phyloP scores from a whole-genome alignment of 352 stramenopile species.

The Phytopythium kandeliae region DNA sequence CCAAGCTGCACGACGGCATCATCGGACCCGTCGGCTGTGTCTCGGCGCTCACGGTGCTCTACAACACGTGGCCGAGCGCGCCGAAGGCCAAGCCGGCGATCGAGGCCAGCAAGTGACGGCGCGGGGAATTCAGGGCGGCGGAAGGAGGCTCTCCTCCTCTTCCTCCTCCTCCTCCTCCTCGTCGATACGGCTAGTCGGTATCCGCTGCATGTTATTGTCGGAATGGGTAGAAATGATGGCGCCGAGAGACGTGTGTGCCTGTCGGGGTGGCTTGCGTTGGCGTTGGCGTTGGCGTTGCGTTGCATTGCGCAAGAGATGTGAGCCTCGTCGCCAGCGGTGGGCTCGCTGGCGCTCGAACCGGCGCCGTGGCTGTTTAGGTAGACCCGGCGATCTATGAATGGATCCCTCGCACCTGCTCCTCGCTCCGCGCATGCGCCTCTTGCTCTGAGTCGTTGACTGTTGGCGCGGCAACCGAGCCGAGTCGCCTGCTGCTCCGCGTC shows the following conservation, averaged over 20 bases:
- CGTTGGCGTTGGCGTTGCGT: too few species aligned
- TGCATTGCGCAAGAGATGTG: too few species aligned
- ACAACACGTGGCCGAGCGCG: constrained; percentile 72
- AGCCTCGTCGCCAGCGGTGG: too few species aligned
- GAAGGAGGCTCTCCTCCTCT: too few species aligned
- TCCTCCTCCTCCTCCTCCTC: too few species aligned
- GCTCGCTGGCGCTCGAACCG: background rate
- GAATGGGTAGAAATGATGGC: background rate
- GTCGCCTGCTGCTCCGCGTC: too few species aligned
- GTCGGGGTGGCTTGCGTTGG: too few species aligned
- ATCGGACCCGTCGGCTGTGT: constrained; percentile 74
- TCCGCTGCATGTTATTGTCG: constrained; percentile 2
- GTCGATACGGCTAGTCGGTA: too few species aligned
- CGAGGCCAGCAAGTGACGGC: constrained; percentile 10
- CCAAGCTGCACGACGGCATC: constrained; percentile 82
- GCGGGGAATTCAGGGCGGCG: background rate
- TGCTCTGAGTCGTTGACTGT: too few species aligned
- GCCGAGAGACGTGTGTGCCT: background rate
- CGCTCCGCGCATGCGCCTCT: too few species aligned
- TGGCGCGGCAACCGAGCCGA: too few species aligned
- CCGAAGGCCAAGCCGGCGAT: constrained; percentile 20
- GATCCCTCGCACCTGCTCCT: constrained; percentile 1
- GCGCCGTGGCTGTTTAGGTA: background rate
- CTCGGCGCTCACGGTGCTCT: constrained; percentile 78
- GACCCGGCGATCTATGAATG: background rate